Evolutionary conservation across 164 flowering plant genomes (phyloP).

Genomic region (Magnolia kwangsiensis): DNA sequence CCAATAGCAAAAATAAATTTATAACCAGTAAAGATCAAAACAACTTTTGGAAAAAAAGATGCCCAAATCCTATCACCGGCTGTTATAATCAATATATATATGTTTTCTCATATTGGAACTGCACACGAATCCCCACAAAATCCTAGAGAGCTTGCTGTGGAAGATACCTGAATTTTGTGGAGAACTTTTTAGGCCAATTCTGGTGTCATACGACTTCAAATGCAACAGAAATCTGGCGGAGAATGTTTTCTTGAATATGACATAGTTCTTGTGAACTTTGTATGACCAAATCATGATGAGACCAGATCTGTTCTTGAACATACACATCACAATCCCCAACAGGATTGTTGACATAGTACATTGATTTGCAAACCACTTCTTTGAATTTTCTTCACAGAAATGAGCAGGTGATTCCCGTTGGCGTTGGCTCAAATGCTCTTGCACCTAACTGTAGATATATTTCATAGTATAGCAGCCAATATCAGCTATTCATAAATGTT

Average conservation of each 20-base stretch:
- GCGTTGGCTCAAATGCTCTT: not conserved
- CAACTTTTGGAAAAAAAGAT: no score
- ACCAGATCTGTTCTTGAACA: not conserved
- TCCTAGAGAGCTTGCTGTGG: not conserved
- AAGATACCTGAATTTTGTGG: not conserved
- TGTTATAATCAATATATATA: no score
- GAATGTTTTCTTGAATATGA: not conserved
- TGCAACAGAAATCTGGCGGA: not conserved
- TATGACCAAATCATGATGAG: not conserved
- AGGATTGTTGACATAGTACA: no score
- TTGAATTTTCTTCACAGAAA: not conserved
- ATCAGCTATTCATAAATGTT: no score
- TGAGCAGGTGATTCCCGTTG: not conserved
- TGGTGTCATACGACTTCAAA: not conserved
- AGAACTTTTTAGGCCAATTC: not conserved
- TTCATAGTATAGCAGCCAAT: no score
- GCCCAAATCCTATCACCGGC: no score
- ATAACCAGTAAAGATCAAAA: no score
- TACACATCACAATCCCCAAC: not conserved
- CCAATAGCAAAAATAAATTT: no score
- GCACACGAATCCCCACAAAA: not conserved
- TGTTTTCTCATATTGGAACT: no score
- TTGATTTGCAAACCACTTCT: no score
- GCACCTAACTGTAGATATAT: not conserved
- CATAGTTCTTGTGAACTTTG: not conserved